Base-by-base conservation (phyloP, 768 basidiomycete species). In the Rhodotorula kratochvilovae region DNA sequence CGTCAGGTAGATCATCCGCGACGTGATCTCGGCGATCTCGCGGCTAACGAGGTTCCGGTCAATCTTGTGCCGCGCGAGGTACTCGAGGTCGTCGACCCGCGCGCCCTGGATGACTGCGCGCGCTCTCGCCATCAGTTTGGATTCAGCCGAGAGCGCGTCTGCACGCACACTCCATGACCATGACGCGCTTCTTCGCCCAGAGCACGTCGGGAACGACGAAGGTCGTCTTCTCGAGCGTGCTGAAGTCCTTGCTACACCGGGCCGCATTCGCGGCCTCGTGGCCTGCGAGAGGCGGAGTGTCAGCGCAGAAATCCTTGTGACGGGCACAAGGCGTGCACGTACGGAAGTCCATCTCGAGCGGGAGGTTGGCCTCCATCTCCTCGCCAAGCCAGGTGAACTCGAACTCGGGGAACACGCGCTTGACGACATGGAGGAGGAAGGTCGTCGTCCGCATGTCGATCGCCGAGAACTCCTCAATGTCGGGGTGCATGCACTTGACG, bases 31-130 rank as follows among this genome's bases (percentile, higher is more conserved):
- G 6, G 89, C 87, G 31, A 99, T 84, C 80, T 98, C 93, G 64
- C 95, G 82, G 2, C 92, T 88, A 55, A 99, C 94, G 79, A 89
- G 89, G 79, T 98, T 99, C 63, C 95, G 84, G 80, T 99, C 92
- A 72, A 99, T 97, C 56, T 86, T 84, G 71, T 90, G 84, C 48
- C 87, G 82, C 33, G 89, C 88, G 23, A 99, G 85, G 79, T 91
- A 99, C 48, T 83, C 83, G 63, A 95, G 79, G 79, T 97, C 90
- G 78, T 97, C 94, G 5, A 95, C 88, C 36, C 94, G 85, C 10
- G 88, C 90, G 27, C 95, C 94, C 76, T 89, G 77, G 65, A 83
- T 83, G 63, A 55, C 56, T 57, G 33, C 16, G 62, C 10, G 27
- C 6, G 27, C 5, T 16, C 10, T 8, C n/a, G n/a, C n/a, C n/a